Base-by-base conservation (phyloP, 495 filamentous ascomycete genomes). In the Podospora tetraspora region DNA sequence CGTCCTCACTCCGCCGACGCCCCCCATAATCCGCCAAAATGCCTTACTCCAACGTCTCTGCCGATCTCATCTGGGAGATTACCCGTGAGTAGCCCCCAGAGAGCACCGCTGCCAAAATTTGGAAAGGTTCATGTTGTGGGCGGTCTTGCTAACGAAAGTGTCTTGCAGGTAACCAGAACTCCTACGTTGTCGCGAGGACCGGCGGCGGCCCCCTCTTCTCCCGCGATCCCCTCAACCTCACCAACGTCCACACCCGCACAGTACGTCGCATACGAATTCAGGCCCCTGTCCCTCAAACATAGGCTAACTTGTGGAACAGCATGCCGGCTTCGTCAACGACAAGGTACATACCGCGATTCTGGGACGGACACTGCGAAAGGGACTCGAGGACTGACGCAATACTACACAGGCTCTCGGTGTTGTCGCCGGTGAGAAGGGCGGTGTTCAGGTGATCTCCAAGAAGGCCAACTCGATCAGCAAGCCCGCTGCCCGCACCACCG, bases 161-260 rank as follows among this genome's bases (percentile, higher is more conserved):
- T 7, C 3, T 69, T 61, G 73, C 76, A 97, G 93, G 93, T 79
- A 79, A 77, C 78, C 84, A 91, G 80, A 96, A 93, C 82, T 78
- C 91, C 77, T 95, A 84, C 86, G 88, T 97, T 79, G 91, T 94
- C 73, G 96, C 97, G 89, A 88, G 93, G 80, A 92, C 88, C 68
- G 84, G 83, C 70, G 92, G 91, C 73, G 89, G 90, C 75, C 83
- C 89, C 72, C 91, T 89, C 81, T 94, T 99, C 87, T 98, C 95
- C 70, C 90, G 90, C 62, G 96, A 99, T 78, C 91, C 92, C 71
- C 81, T 97, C 71, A 99, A 98, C 84, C 79, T 97, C 75, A 83
- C 82, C 75, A 98, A 97, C 88, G 84, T 90, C 80, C 90, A 97
- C 81, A 88, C 86, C 62, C 91, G 92, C 85, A 99, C 96, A 90